These are phyloP conservation scores for Peronospora destructor DNA, from an alignment of 352 stramenopile genomes.

Conservation along the genomic window DNA sequence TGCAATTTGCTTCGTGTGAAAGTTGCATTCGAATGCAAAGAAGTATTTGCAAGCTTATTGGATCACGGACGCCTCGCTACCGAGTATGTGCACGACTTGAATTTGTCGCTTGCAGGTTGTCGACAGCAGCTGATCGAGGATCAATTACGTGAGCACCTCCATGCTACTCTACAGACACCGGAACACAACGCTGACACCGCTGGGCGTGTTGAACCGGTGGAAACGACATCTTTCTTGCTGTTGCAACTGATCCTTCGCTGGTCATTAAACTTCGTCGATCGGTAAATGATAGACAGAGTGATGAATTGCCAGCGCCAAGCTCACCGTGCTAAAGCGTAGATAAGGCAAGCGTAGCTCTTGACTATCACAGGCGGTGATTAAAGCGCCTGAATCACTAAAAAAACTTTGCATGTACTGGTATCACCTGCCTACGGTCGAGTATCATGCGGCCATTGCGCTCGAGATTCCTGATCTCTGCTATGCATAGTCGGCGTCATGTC, in stretches of 20 bases:
- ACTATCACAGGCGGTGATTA: slow-evolving; percentile 24
- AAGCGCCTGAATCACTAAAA: slow-evolving; percentile 11
- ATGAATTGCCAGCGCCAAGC: slow-evolving; percentile 3
- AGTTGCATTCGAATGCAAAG: slow-evolving; percentile 36
- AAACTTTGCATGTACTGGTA: not conserved
- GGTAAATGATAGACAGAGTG: slow-evolving; percentile 23
- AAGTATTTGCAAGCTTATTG: slow-evolving; percentile 40
- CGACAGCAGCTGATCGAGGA: slow-evolving; percentile 27
- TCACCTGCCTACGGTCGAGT: slow-evolving; percentile 10
- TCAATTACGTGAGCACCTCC: slow-evolving; percentile 14
- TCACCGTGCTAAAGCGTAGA: slow-evolving; percentile 17
- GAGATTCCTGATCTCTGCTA: slow-evolving; percentile 1
- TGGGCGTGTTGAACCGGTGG: slow-evolving; percentile 10
- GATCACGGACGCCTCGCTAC: slow-evolving; percentile 31
- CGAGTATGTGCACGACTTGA: slow-evolving; percentile 38
- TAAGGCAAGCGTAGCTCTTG: slow-evolving; percentile 11
- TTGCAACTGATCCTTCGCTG: slow-evolving; percentile 21
- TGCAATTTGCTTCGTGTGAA: slow-evolving; percentile 46
- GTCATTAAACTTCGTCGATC: slow-evolving; percentile 18
- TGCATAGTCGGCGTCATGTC: not conserved
- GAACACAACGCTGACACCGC: not conserved
- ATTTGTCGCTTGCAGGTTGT: slow-evolving; percentile 30
- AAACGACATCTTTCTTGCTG: slow-evolving; percentile 16
- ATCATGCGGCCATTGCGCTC: slow-evolving; percentile 1
- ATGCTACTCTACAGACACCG: slow-evolving; percentile 1